Base-by-base conservation (phyloP, 108 stramenopile genomes). In the Schizochytrium sp. region DNA sequence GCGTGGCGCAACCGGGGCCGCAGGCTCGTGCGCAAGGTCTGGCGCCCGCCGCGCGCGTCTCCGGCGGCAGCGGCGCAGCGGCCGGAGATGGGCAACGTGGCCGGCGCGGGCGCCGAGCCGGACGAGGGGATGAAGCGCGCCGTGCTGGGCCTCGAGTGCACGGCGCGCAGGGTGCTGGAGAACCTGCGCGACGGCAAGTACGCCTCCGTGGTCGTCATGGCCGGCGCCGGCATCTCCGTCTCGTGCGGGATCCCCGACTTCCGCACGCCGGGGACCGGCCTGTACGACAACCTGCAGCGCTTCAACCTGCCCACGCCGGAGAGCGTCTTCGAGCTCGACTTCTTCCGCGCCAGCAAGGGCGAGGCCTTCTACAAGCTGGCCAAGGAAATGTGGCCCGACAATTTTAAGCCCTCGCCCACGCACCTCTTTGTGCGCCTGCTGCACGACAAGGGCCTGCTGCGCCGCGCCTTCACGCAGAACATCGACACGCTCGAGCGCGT, bases 171-270 rank as follows among this genome's bases (percentile, higher is more conserved):
- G 72, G 51, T 83, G 43, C 16, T 83, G 10, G 72, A 83, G 48
- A 83, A 83, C 23, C 44, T 83, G 48, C 44, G 72, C 23, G 72
- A 83, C 28, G 72, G 72, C 18, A 53, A 51, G 48, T 83, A 83
- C 51, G 5, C 72, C 18, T 12, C 10, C 72, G 55, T 89, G 47
- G 72, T 88, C 34, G 89, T 89, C 5, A 34, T 89, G 25, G 88
- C 89, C 10, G 95, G 94, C 2, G 95, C 95, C 25, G 95, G 95
- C 23, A 89, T 95, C 5, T 89, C 92, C 29, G 96, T 96, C 60
- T 94, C 94, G 58, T 96, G 96, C 6, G 97, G 98, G 25, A 97
- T 98, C 60, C 98, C 98, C 4, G 98, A 98, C 90, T 98, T 98
- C 91, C 92, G 98, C 23, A 94, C 96, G 5, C 95, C 95, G 0